These are phyloP conservation scores for Withania somnifera DNA, from an alignment of 305 asterid genomes.

Conservation along the genomic window DNA sequence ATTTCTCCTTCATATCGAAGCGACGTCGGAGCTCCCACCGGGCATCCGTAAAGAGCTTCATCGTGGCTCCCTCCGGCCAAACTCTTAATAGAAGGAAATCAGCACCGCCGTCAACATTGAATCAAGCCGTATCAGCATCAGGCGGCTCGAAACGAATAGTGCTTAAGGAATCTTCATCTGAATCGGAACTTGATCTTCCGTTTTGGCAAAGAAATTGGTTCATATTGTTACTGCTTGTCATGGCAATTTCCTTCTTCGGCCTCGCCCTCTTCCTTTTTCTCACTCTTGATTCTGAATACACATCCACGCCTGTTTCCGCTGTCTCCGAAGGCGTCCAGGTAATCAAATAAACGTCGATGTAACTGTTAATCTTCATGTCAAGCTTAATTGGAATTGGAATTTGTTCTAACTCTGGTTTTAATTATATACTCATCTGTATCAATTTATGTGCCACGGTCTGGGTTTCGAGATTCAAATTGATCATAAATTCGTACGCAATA, in stretches of 20 bases:
- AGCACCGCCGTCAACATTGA: slow-evolving; percentile 30
- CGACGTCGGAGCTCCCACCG: slow-evolving; percentile 56
- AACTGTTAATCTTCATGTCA: too few species aligned
- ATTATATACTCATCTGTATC: too few species aligned
- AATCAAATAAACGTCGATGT: too few species aligned
- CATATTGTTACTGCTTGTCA: slow-evolving; percentile 29
- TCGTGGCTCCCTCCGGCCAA: slow-evolving; percentile 78
- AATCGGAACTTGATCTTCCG: slow-evolving; percentile 39
- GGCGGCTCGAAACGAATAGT: slow-evolving; percentile 46
- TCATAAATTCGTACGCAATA: too few species aligned
- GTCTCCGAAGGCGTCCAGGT: too few species aligned
- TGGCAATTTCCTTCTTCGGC: slow-evolving; percentile 60
- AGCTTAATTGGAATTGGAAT: too few species aligned
- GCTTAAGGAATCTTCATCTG: slow-evolving; percentile 34
- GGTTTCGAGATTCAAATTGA: too few species aligned
- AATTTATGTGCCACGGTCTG: too few species aligned
- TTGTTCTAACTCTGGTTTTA: too few species aligned
- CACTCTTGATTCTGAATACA: too few species aligned
- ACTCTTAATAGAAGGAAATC: slow-evolving; percentile 55
- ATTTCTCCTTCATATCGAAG: too few species aligned
- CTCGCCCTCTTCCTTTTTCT: slow-evolving; percentile 49
- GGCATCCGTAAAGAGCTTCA: slow-evolving; percentile 22
- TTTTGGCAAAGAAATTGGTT: slow-evolving; percentile 66
- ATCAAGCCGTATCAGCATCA: slow-evolving; percentile 28
- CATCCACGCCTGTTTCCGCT: too few species aligned